Evolutionary conservation across 2,329 filamentous ascomycete genomes (phyloP).

Genomic region (Trichoderma semiorbis): DNA sequence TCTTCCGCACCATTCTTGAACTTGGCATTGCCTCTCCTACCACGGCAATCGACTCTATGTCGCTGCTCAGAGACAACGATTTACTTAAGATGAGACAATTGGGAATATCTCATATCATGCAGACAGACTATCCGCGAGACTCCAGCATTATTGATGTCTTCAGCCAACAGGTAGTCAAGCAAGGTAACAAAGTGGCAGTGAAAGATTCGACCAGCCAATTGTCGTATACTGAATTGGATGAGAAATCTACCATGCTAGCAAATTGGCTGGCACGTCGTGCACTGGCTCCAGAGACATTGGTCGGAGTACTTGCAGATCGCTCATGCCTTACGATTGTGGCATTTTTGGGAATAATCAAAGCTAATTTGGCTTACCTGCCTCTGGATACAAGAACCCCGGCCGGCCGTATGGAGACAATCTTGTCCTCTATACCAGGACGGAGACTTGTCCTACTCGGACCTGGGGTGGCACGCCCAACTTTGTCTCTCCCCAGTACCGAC

Average conservation of each 20-base stretch:
- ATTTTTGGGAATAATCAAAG: background rate
- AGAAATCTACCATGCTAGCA: background rate
- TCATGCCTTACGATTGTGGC: background rate
- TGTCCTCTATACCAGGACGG: background rate
- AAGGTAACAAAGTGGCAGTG: background rate
- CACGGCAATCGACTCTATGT: background rate
- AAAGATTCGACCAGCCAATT: background rate
- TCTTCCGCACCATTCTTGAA: background rate
- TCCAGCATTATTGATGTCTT: background rate
- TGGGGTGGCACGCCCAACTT: background rate
- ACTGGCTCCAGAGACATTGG: background rate
- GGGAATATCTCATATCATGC: background rate
- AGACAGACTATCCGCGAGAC: background rate
- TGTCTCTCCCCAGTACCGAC: background rate
- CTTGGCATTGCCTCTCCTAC: background rate
- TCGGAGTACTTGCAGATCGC: background rate
- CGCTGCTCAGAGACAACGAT: background rate
- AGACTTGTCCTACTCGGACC: background rate
- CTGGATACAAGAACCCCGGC: background rate
- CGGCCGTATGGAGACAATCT: background rate
- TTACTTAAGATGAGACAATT: background rate
- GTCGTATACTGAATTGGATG: background rate
- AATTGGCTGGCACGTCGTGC: background rate
- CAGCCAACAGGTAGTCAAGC: background rate
- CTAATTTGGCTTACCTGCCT: background rate